Base-by-base conservation (phyloP, 441 rosid genomes). In the Erodium texanum region DNA sequence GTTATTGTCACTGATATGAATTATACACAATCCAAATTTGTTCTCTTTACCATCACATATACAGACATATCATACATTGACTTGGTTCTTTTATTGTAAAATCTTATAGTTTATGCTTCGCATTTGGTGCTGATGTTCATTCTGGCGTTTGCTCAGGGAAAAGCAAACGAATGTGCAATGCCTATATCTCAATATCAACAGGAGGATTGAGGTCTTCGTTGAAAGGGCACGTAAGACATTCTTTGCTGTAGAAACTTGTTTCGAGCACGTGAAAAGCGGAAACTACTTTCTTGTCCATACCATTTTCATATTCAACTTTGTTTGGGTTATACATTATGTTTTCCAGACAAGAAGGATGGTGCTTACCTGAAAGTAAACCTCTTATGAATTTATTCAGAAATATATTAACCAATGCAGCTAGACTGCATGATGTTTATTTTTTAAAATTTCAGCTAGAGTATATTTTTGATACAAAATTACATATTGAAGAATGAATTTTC, bases 81-180 rank as follows among this genome's bases (percentile, higher is more conserved):
- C 67, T 29, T 75, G 38, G 18, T 77, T 16, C 69, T 73, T 79
- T 72, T 65, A 18, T 74, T 75, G 66, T 61, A 63, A 67, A 34
- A 62, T 66, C 72, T 68, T 79, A 72, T 73, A 88, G 99, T 86
- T 56, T 89, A 89, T 65, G 84, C 97, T 75, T 83, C 97, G 24
- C 87, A 88, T 74, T 94, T 94, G 78, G 89, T 92, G 76, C 96
- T 83, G 77, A 82, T 94, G 97, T 92, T 94, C 77, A 83, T 79
- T 67, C 75, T 67, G 70, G 79, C 75, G 75, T 71, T 72, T 84
- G 76, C 73, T 75, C 77, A 8, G 90, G 76, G 80, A 76, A 74
- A 58, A 79, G 67, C 75, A 86, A 77, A 75, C 68, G 72, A 64
- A 69, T 77, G 20, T 92, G 88, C 83, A 84, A 76, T 75, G 98